phyloP scores from a whole-genome alignment of 345 rosid species.

The Salix exigua region DNA sequence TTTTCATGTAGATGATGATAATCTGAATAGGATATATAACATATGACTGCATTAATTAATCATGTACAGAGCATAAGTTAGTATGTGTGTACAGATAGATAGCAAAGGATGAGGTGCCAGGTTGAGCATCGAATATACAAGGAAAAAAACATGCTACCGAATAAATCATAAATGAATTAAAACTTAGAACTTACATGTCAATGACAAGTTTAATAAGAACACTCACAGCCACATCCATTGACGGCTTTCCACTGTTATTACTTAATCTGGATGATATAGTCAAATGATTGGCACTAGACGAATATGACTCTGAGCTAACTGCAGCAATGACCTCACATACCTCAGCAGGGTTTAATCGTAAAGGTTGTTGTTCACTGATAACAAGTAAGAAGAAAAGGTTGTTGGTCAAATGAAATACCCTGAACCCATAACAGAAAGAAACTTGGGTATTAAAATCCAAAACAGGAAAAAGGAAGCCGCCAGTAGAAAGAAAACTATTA shows the following conservation, averaged over 20 bases:
- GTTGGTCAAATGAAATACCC: slow-evolving; percentile 7
- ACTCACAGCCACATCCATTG: slow-evolving; percentile 95
- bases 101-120: background rate
- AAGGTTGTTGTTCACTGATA: slow-evolving; percentile 93
- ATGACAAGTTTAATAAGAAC: slow-evolving; percentile 94
- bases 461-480: background rate
- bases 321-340: slow-evolving; percentile 95
- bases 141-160: background rate
- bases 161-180: background rate
- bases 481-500: background rate
- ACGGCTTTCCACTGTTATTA: slow-evolving; percentile 76
- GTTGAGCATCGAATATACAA: background rate
- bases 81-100: background rate
- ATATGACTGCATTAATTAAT: slow-evolving; percentile 5
- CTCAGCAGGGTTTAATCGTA: slow-evolving; percentile 78
- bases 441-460: background rate
- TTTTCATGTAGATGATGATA: background rate
- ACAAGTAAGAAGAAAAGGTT: slow-evolving; percentile 21
- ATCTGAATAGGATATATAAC: background rate
- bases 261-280: slow-evolving; percentile 74
- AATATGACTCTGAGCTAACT: slow-evolving; percentile 81
- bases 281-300: slow-evolving; percentile 51
- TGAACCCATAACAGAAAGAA: background rate
- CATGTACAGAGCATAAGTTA: slow-evolving; percentile 7
- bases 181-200: slow-evolving; percentile 64